Evolutionary conservation across 371 early-diverging fungal genomes (phyloP).

Genomic region (Mucor irregularis): DNA sequence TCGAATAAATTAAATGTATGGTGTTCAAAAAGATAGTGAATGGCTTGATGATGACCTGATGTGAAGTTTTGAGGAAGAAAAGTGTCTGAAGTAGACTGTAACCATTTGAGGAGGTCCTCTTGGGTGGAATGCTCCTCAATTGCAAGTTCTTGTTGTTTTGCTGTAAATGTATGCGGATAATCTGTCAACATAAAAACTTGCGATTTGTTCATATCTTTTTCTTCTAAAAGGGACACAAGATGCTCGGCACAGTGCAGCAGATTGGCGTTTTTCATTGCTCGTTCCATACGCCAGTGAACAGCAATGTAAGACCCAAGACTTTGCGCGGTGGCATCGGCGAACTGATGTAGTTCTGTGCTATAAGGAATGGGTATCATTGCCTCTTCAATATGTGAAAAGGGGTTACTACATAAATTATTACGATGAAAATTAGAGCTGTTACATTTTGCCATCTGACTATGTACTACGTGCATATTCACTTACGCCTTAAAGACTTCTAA

Average conservation of each 20-base stretch:
- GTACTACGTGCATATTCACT: too few species aligned
- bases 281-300: constrained; percentile 57
- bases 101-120: neutral
- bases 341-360: neutral
- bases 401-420: neutral
- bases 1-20: constrained; percentile 26
- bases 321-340: neutral
- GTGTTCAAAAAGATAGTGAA: constrained; percentile 34
- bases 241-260: constrained; percentile 40
- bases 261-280: constrained; percentile 34
- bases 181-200: constrained; percentile 44
- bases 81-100: constrained; percentile 25
- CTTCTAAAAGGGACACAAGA: constrained; percentile 24
- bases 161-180: constrained; percentile 42
- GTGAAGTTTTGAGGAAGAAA: constrained; percentile 30
- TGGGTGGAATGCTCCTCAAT: neutral
- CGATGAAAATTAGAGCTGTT: too few species aligned
- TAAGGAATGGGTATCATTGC: neutral
- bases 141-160: constrained; percentile 24
- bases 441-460: too few species aligned
- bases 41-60: constrained; percentile 43
- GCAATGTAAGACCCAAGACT: constrained; percentile 36
- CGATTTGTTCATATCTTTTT: constrained; percentile 9
- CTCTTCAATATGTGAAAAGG: neutral
- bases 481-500: neutral